Conservation (phyloP, 2,329 filamentous ascomycete genomes). For the Diaporthe velutina region DNA sequence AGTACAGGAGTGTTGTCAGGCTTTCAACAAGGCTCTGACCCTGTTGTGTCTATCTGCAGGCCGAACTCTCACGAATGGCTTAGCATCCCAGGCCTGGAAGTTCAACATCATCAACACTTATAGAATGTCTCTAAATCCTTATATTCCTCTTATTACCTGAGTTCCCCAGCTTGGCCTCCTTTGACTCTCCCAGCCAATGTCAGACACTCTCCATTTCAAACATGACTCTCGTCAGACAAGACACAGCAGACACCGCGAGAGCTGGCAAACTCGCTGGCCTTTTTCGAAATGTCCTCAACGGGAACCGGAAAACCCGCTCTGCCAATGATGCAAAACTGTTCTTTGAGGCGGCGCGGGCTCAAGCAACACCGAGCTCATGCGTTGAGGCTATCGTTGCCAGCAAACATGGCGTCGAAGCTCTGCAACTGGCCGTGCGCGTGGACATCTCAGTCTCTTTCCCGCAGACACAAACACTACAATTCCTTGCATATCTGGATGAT, state of each 20-base stretch:
- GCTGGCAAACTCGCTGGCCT: conserved; percentile 33
- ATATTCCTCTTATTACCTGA: neutral
- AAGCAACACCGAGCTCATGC: conserved; percentile 42
- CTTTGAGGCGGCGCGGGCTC: conserved; percentile 45
- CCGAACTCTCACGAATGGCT: neutral
- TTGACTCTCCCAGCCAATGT: no score
- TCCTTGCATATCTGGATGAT: conserved; percentile 55
- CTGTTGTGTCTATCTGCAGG: neutral
- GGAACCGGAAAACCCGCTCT: conserved; percentile 42
- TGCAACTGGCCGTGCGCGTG: conserved; percentile 44
- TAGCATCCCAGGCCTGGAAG: neutral
- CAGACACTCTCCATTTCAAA: neutral
- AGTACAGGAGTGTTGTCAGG: neutral
- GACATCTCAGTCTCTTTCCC: conserved; percentile 49
- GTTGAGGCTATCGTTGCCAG: conserved; percentile 47
- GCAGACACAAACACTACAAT: conserved; percentile 46
- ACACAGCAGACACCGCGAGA: conserved; percentile 18
- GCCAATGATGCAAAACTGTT: conserved; percentile 47
- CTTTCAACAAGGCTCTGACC: neutral
- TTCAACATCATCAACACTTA: neutral
- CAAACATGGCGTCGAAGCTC: conserved; percentile 43
- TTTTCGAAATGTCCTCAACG: conserved; percentile 44
- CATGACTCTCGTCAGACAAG: conserved; percentile 1
- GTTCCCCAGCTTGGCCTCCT: no score
- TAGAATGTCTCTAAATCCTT: neutral